phyloP scores from a whole-genome alignment of 495 filamentous ascomycete genomes.

The Penicillium ucsense region DNA sequence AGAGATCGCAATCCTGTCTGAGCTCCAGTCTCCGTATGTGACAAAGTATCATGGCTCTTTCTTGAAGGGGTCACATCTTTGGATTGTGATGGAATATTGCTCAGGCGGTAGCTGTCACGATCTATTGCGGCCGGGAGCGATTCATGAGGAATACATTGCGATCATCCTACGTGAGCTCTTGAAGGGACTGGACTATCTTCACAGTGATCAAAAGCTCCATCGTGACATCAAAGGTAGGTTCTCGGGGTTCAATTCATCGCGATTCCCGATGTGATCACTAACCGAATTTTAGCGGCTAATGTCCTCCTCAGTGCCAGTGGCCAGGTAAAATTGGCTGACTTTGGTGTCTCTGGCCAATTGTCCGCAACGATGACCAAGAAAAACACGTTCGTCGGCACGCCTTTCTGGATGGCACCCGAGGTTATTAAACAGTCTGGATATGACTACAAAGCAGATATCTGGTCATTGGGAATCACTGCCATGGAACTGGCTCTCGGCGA shows the following conservation, averaged over 20 bases:
- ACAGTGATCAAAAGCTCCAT: slow-evolving; percentile 91
- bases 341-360: slow-evolving; percentile 94
- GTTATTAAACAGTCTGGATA: slow-evolving; percentile 98
- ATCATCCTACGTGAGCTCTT: slow-evolving; percentile 89
- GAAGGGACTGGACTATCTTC: slow-evolving; percentile 83
- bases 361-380: slow-evolving; percentile 99
- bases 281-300: slow-evolving; percentile 62
- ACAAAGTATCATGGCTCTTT: slow-evolving; percentile 96
- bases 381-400: slow-evolving; percentile 97
- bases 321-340: slow-evolving; percentile 95
- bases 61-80: slow-evolving; percentile 87
- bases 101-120: slow-evolving; percentile 88
- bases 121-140: slow-evolving; percentile 83
- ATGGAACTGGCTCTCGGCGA: slow-evolving; percentile 89
- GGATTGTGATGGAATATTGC: slow-evolving; percentile 97
- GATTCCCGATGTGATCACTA: slow-evolving; percentile 2
- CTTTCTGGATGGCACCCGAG: slow-evolving; percentile 99
- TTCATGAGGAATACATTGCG: slow-evolving; percentile 86
- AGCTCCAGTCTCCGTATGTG: slow-evolving; percentile 86
- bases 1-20: slow-evolving; percentile 92
- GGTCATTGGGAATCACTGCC: slow-evolving; percentile 97
- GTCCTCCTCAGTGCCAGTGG: slow-evolving; percentile 78
- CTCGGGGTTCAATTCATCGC: too few species aligned
- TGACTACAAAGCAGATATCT: slow-evolving; percentile 97
- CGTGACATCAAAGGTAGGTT: slow-evolving; percentile 84